These are phyloP conservation scores for Euphorbia tirucalli DNA, from an alignment of 345 rosid species.

Conservation along the genomic window DNA sequence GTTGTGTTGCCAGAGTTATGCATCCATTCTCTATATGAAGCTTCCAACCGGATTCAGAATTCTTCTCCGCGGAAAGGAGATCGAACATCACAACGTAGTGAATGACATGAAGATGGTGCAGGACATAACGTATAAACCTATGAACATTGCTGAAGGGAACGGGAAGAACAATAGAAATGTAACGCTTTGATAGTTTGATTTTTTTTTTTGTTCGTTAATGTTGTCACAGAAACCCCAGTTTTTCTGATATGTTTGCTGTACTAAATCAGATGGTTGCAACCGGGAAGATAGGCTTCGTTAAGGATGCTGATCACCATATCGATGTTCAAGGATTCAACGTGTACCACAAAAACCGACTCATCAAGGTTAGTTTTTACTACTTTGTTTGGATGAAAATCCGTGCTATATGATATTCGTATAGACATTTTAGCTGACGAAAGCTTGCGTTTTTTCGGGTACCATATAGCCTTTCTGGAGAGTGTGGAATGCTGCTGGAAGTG, in stretches of 20 bases:
- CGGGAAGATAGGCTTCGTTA: slow-evolving; percentile 67
- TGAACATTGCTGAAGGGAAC: background rate
- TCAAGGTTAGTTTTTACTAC: slow-evolving; percentile 45
- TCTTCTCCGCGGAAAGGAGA: background rate
- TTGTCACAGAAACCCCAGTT: background rate
- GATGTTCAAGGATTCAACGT: slow-evolving; percentile 84
- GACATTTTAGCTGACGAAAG: too few relatives aligned
- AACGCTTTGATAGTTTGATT: background rate
- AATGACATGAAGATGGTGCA: background rate
- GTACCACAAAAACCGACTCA: slow-evolving; percentile 76
- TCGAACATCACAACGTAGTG: background rate
- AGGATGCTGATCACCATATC: slow-evolving; percentile 68
- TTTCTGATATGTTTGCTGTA: background rate
- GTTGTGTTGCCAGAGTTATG: slow-evolving; percentile 36
- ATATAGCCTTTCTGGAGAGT: slow-evolving; percentile 83
- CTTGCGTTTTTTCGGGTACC: background rate
- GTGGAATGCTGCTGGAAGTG: slow-evolving; percentile 83
- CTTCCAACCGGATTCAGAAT: background rate
- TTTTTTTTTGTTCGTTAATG: background rate
- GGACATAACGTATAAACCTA: background rate
- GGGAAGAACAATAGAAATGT: background rate
- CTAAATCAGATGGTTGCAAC: slow-evolving; percentile 43
- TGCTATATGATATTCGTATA: too few relatives aligned
- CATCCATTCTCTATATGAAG: background rate
- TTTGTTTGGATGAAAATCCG: too few relatives aligned